Evolutionary conservation across 2,329 filamentous ascomycete species (phyloP).

Genomic region (Cladosporium sp.): DNA sequence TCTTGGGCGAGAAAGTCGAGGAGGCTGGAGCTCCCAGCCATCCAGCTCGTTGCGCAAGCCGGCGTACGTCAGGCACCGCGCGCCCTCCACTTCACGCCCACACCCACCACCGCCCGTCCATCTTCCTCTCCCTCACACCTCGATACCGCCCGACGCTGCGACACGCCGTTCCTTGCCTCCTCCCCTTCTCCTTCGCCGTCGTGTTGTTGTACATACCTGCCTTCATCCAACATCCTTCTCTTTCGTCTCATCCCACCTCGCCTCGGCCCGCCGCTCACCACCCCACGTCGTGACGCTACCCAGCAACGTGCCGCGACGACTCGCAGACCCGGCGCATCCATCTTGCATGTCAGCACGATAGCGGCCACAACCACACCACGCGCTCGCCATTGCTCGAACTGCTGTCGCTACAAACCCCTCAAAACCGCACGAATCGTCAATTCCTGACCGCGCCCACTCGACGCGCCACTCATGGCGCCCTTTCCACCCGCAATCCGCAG

Average conservation of each 20-base stretch:
- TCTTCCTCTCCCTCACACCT: background rate
- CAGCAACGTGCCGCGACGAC: slow-evolving; percentile 3
- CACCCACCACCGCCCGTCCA: background rate
- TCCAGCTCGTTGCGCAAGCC: background rate
- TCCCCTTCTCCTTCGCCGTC: background rate
- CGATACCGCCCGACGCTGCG: background rate
- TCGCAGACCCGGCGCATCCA: background rate
- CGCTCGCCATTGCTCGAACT: background rate
- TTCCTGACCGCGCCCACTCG: background rate
- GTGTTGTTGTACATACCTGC: background rate
- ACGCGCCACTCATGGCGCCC: slow-evolving; percentile 2
- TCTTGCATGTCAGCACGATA: background rate
- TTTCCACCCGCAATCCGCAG: background rate
- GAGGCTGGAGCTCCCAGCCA: slow-evolving; percentile 5
- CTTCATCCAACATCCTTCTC: background rate
- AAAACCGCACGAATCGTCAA: background rate
- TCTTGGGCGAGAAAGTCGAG: background rate
- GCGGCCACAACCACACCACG: background rate
- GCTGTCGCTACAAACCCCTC: background rate
- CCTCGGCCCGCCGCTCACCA: background rate
- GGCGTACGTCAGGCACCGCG: background rate
- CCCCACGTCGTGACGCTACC: background rate
- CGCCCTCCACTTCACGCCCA: background rate
- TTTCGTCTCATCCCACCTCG: background rate
- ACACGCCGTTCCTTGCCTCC: background rate